A percentile compares a stretch with the other conserved stretches of the same genome.
phyloP scores from a whole-genome alignment of 805 yeast species.

The Nakazawaea anatomiae region DNA sequence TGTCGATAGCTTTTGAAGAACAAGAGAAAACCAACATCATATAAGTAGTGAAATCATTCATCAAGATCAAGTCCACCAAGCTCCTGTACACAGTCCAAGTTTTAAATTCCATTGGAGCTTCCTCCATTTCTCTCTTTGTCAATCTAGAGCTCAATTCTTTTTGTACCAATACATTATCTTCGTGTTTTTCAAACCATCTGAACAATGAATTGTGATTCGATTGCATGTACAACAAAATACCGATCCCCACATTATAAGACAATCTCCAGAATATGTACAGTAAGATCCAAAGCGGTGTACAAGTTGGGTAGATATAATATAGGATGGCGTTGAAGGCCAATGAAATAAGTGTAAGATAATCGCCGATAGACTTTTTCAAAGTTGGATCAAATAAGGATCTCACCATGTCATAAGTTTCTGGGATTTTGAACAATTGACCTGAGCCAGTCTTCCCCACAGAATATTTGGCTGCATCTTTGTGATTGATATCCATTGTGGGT shows the following conservation, averaged over 20 bases:
- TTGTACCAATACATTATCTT: constrained; percentile 33
- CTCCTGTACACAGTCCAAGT: constrained; percentile 79
- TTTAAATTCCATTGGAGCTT: constrained; percentile 66
- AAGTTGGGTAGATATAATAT: constrained; percentile 22
- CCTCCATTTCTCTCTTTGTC: constrained; percentile 25
- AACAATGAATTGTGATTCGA: constrained; percentile 55
- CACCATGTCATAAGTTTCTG: constrained; percentile 79
- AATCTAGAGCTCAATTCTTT: constrained; percentile 42
- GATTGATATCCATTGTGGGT: constrained; percentile 8
- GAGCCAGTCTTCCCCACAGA: constrained; percentile 36
- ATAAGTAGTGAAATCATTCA: constrained; percentile 80
- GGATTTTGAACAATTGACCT: constrained; percentile 41
- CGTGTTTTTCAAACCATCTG: constrained; percentile 21
- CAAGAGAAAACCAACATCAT: constrained; percentile 50
- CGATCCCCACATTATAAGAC: constrained; percentile 77
- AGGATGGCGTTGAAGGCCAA: constrained; percentile 29
- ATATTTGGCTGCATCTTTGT: constrained; percentile 14
- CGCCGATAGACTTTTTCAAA: constrained; percentile 60
- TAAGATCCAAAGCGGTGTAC: constrained; percentile 37
- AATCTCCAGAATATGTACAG: constrained; percentile 72
- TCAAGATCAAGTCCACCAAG: constrained; percentile 72
- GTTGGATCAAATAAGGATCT: constrained; percentile 76
- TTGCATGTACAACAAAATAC: constrained; percentile 59
- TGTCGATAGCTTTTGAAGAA: constrained; percentile 33
- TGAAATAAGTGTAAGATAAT: constrained; percentile 47